Evolutionary conservation across 139 green algal genomes (phyloP).

Genomic region (Medakamo hakoo): DNA sequence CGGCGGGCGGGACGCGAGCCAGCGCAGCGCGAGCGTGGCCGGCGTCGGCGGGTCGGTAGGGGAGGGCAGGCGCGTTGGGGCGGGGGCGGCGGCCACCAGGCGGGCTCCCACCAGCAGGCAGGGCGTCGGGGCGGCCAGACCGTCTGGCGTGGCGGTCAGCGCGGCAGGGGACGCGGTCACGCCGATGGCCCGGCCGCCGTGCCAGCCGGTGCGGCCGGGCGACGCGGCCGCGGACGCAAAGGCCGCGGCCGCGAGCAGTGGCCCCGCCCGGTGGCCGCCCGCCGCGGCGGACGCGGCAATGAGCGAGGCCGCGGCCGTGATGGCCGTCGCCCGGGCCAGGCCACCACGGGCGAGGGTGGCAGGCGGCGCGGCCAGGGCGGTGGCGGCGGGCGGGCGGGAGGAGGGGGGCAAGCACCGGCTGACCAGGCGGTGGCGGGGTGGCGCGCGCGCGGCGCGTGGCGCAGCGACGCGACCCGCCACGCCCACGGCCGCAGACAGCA

Average conservation of each 20-base stretch:
- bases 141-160: slow-evolving; percentile 49
- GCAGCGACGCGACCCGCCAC: too few relatives aligned
- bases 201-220: too few relatives aligned
- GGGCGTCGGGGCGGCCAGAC: slow-evolving; percentile 22
- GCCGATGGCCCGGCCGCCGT: neutral
- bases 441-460: neutral
- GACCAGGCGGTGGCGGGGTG: neutral
- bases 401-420: neutral
- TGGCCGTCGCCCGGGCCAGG: too few relatives aligned
- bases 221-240: too few relatives aligned
- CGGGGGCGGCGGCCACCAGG: too few relatives aligned
- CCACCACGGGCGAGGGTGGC: too few relatives aligned
- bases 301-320: neutral
- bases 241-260: neutral
- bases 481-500: neutral
- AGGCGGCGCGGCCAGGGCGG: neutral
- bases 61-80: too few relatives aligned
- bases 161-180: slow-evolving; percentile 47
- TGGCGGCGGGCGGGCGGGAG: neutral
- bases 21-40: slow-evolving; percentile 12
- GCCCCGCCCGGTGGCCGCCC: too few relatives aligned
- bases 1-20: too few relatives aligned
- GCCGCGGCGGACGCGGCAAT: neutral
- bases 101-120: neutral
- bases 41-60: neutral